phyloP scores from a whole-genome alignment of 2,329 filamentous ascomycete species.

The Bimuria novae-zelandiae region DNA sequence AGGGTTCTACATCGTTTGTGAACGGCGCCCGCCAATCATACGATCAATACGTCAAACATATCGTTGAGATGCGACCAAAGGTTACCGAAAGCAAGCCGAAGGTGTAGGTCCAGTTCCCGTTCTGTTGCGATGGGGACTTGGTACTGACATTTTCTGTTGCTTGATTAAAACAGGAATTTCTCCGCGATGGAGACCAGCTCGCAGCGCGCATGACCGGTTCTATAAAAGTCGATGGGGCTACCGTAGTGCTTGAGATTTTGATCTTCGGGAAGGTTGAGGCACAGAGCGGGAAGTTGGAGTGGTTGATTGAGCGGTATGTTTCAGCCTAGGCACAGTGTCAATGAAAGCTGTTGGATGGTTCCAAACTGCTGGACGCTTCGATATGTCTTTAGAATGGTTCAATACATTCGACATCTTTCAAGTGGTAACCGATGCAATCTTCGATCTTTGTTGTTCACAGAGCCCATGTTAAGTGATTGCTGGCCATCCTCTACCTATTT shows the following conservation, averaged over 20 bases:
- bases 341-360: not conserved
- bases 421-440: too few species aligned
- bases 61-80: slow-evolving; percentile 34
- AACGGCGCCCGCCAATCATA: slow-evolving; percentile 27
- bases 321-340: slow-evolving; percentile 16
- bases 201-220: slow-evolving; percentile 38
- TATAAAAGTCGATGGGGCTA: slow-evolving; percentile 30
- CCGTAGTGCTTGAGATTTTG: slow-evolving; percentile 35
- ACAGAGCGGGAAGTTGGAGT: slow-evolving; percentile 33
- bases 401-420: too few species aligned
- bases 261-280: slow-evolving; percentile 36
- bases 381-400: too few species aligned
- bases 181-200: slow-evolving; percentile 36
- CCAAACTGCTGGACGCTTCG: too few species aligned
- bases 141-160: not conserved
- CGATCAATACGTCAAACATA: slow-evolving; percentile 25
- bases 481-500: too few species aligned
- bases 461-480: too few species aligned
- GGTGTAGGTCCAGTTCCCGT: slow-evolving; percentile 23
- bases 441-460: too few species aligned
- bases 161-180: slow-evolving; percentile 29
- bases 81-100: slow-evolving; percentile 32
- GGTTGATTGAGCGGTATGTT: slow-evolving; percentile 33
- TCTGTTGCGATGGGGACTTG: not conserved
- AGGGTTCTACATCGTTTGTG: slow-evolving; percentile 17